Percentiles rank a stretch among this genome's conserved stretches.
These are phyloP conservation scores for Bretschneidera sinensis DNA, from an alignment of 345 rosid genomes.

Conservation along the genomic window DNA sequence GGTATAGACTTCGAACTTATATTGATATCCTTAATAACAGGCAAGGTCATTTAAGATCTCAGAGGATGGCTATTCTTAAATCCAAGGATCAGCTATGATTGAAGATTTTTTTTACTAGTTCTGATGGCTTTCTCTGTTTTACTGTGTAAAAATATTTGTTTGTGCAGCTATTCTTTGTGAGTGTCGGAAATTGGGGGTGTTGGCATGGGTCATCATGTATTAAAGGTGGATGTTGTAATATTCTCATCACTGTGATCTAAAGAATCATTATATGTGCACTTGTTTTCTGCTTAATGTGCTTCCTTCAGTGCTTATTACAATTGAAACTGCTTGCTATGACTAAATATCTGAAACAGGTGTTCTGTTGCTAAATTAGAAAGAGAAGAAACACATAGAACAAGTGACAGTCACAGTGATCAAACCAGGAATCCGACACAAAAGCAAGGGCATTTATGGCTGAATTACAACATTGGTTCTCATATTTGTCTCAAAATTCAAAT, in stretches of 20 bases:
- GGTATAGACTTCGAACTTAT: conserved; percentile 59
- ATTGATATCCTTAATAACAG: conserved; percentile 67
- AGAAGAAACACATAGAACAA: no score
- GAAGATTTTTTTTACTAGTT: not conserved
- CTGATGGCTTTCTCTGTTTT: conserved; percentile 16
- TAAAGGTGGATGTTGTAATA: conserved; percentile 34
- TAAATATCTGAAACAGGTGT: no score
- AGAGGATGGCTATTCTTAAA: conserved; percentile 48
- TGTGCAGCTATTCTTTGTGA: conserved; percentile 78
- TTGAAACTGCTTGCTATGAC: no score
- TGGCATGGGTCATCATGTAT: conserved; percentile 16
- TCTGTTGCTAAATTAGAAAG: no score
- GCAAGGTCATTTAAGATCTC: conserved; percentile 52
- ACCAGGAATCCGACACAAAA: no score
- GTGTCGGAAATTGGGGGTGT: conserved; percentile 17
- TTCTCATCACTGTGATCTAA: conserved; percentile 22
- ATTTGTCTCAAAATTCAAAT: no score
- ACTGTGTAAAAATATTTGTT: conserved; percentile 35
- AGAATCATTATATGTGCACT: conserved; percentile 6
- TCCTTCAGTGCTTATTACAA: no score
- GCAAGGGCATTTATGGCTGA: no score
- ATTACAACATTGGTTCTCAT: no score
- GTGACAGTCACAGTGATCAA: no score
- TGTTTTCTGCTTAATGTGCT: not conserved
- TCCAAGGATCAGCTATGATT: conserved; percentile 37